These are phyloP conservation scores for Ambrosiella xylebori DNA, from an alignment of 2,329 filamentous ascomycete species.

Conservation along the genomic window DNA sequence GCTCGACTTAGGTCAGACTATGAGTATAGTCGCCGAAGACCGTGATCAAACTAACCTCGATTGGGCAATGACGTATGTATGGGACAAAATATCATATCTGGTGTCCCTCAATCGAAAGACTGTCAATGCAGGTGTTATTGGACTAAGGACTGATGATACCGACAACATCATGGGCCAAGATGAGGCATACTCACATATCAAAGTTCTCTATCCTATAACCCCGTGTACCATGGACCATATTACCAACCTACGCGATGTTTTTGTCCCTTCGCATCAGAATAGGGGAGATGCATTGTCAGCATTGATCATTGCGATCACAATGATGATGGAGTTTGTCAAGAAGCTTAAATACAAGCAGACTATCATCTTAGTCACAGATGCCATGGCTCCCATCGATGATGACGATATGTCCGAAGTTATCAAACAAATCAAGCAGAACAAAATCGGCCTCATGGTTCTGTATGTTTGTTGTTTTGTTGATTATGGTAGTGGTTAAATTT, in stretches of 20 bases:
- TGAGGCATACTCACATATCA: slow-evolving; percentile 65
- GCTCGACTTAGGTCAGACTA: slow-evolving; percentile 73
- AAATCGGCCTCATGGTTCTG: slow-evolving; percentile 66
- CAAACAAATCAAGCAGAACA: slow-evolving; percentile 54
- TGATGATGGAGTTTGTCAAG: slow-evolving; percentile 67
- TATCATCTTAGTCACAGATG: slow-evolving; percentile 78
- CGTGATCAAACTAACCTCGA: slow-evolving; percentile 68
- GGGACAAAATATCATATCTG: slow-evolving; percentile 68
- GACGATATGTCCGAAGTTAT: slow-evolving; percentile 49
- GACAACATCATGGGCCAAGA: slow-evolving; percentile 49
- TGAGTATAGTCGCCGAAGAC: slow-evolving; percentile 54
- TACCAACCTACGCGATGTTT: slow-evolving; percentile 40
- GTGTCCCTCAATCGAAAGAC: slow-evolving; percentile 50
- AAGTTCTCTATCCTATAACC: slow-evolving; percentile 52
- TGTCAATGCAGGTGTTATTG: slow-evolving; percentile 62
- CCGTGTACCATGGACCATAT: slow-evolving; percentile 50
- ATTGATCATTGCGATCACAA: slow-evolving; percentile 66
- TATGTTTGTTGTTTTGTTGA: slow-evolving; percentile 26
- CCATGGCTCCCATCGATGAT: slow-evolving; percentile 48
- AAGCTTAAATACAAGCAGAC: slow-evolving; percentile 65
- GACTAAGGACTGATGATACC: slow-evolving; percentile 64
- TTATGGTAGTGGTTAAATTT: not conserved
- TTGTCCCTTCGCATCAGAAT: slow-evolving; percentile 51
- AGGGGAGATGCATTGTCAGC: slow-evolving; percentile 76
- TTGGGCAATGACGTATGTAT: slow-evolving; percentile 80